Conservation (phyloP, 2,329 filamentous ascomycete genomes). For the Cytospora mali region DNA sequence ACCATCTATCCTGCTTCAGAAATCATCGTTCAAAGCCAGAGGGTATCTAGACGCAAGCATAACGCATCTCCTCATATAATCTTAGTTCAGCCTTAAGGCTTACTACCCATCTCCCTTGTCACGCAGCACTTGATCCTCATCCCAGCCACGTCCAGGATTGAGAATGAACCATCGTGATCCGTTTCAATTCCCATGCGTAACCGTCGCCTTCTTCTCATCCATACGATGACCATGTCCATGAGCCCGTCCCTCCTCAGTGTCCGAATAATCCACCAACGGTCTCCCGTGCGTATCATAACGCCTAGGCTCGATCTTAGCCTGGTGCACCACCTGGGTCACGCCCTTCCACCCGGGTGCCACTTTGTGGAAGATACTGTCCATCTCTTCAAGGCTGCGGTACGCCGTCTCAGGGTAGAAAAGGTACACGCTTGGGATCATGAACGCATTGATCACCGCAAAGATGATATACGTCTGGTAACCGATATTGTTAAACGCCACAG, state of each 20-base stretch:
- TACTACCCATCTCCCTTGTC: neutral
- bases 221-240: slow-evolving; percentile 1
- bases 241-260: slow-evolving; percentile 34
- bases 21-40: neutral
- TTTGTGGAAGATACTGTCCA: slow-evolving; percentile 66
- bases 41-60: neutral
- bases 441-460: slow-evolving; percentile 66
- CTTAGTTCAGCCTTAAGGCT: too few species aligned
- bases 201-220: slow-evolving; percentile 13
- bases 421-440: slow-evolving; percentile 60
- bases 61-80: neutral
- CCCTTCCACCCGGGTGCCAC: slow-evolving; percentile 45
- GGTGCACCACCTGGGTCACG: slow-evolving; percentile 45
- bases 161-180: neutral
- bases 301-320: slow-evolving; percentile 52
- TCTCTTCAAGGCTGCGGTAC: slow-evolving; percentile 66
- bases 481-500: slow-evolving; percentile 60
- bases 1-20: neutral
- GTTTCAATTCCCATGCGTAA: neutral
- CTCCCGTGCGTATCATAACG: slow-evolving; percentile 63
- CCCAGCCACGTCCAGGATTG: neutral
- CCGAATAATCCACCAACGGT: slow-evolving; percentile 51
- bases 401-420: slow-evolving; percentile 69
- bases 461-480: slow-evolving; percentile 64
- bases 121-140: neutral